phyloP scores from a whole-genome alignment of 805 yeast species.

The Candida gorgasii region DNA sequence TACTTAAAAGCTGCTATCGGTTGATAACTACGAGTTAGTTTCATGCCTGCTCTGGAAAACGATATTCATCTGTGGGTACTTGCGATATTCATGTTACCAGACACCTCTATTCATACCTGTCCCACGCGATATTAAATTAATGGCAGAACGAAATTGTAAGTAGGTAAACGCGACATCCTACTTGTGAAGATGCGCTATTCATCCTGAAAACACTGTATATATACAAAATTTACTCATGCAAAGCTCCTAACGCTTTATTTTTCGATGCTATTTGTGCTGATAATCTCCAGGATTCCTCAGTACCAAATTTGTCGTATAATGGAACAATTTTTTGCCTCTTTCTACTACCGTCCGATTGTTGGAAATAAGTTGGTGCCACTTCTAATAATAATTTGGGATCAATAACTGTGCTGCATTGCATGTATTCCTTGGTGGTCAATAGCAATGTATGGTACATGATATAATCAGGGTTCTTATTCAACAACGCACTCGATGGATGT shows the following conservation, averaged over 20 bases:
- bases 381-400: slow-evolving; percentile 79
- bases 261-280: slow-evolving; percentile 40
- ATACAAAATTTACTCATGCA: slow-evolving; percentile 4
- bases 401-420: slow-evolving; percentile 84
- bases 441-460: slow-evolving; percentile 80
- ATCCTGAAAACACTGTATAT: too few species aligned
- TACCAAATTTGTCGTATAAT: slow-evolving; percentile 58
- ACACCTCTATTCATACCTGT: too few species aligned
- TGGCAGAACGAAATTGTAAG: too few species aligned
- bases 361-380: slow-evolving; percentile 73
- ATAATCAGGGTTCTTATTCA: slow-evolving; percentile 66
- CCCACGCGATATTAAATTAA: too few species aligned
- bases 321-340: slow-evolving; percentile 73
- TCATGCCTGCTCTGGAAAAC: too few species aligned
- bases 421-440: slow-evolving; percentile 83
- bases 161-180: background rate
- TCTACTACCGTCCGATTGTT: slow-evolving; percentile 53
- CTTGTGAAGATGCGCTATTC: too few species aligned
- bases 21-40: too few species aligned
- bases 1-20: too few species aligned
- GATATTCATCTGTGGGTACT: too few species aligned
- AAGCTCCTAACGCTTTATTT: slow-evolving; percentile 17
- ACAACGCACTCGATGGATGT: slow-evolving; percentile 84
- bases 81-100: too few species aligned
- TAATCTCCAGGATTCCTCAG: slow-evolving; percentile 75